A percentile compares a stretch with the other conserved stretches of the same genome.
phyloP scores from a whole-genome alignment of 169 alveolate genomes.

The Plasmodium sp. region DNA sequence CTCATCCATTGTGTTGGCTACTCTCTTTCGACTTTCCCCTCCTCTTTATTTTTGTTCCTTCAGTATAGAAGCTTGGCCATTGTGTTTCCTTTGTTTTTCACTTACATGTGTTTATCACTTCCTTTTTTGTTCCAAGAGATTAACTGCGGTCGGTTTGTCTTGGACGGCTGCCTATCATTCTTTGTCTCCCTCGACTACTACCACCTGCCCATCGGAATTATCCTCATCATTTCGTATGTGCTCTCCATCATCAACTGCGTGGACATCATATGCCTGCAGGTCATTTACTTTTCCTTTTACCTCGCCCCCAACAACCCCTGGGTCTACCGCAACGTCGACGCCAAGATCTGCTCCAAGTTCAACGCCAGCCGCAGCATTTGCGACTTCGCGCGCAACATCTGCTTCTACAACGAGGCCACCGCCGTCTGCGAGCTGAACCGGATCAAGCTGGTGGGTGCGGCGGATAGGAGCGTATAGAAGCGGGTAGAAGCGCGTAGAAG shows the following conservation, averaged over 20 bases:
- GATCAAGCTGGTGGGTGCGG: slow-evolving; percentile 21
- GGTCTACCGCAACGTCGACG: slow-evolving; percentile 39
- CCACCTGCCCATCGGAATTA: slow-evolving; percentile 33
- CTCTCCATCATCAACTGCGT: slow-evolving; percentile 47
- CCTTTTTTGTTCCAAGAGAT: slow-evolving; percentile 65
- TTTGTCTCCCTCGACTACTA: slow-evolving; percentile 17
- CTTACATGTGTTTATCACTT: slow-evolving; percentile 6
- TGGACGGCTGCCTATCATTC: slow-evolving; percentile 62
- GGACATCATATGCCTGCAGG: slow-evolving; percentile 15
- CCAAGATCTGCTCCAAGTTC: slow-evolving; percentile 49
- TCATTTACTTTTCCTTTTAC: slow-evolving; percentile 15
- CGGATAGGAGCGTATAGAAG: too few relatives aligned
- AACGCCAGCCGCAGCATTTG: slow-evolving; percentile 51
- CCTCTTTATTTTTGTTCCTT: slow-evolving; percentile 24
- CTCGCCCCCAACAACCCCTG: slow-evolving; percentile 19
- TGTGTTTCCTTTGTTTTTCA: slow-evolving; percentile 43
- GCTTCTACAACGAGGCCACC: slow-evolving; percentile 26
- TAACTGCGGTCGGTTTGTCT: slow-evolving; percentile 39
- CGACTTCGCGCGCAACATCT: slow-evolving; percentile 23
- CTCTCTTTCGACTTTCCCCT: slow-evolving; percentile 27
- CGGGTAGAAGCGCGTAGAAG: too few relatives aligned
- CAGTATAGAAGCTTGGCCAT: slow-evolving; percentile 39
- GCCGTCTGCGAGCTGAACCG: slow-evolving; percentile 27
- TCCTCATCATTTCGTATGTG: slow-evolving; percentile 26
- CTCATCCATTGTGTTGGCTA: slow-evolving; percentile 31